A percentile compares a stretch with the other conserved stretches of the same genome.
Conservation (phyloP, 495 filamentous ascomycete species). For the Annulohypoxylon nitens region DNA sequence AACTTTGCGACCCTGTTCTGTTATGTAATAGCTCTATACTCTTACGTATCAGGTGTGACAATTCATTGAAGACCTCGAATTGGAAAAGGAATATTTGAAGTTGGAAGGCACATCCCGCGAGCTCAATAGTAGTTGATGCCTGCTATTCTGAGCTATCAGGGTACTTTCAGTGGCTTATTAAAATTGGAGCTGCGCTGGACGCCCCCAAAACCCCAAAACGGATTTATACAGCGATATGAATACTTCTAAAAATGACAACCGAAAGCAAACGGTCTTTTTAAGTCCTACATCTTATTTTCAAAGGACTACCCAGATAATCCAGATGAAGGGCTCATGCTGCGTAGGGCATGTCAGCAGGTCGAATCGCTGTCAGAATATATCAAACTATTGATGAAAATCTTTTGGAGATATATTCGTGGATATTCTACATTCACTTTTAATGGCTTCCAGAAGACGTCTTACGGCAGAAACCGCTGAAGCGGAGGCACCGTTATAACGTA, state of each 20-base stretch:
- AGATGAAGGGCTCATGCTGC: slow-evolving; percentile 8
- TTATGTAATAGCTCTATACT: neutral
- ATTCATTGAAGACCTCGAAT: too few relatives aligned
- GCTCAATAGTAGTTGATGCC: neutral
- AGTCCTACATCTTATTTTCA: neutral
- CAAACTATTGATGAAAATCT: slow-evolving; percentile 16
- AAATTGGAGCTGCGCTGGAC: neutral
- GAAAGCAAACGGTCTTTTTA: neutral
- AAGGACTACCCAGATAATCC: neutral
- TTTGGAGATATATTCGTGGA: too few relatives aligned
- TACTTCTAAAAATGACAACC: slow-evolving; percentile 4
- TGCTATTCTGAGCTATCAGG: neutral
- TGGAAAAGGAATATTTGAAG: too few relatives aligned
- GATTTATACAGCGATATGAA: slow-evolving; percentile 15
- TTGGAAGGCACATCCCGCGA: too few relatives aligned
- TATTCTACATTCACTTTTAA: neutral
- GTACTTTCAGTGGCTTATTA: neutral
- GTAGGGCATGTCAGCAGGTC: slow-evolving; percentile 4
- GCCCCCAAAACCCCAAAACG: neutral
- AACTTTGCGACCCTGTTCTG: neutral
- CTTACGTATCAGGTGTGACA: neutral
- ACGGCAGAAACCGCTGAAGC: neutral
- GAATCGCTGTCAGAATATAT: slow-evolving; percentile 5
- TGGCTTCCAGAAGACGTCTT: neutral
- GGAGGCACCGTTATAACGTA: slow-evolving; percentile 17